Evolutionary conservation across 768 basidiomycete genomes (phyloP).

Genomic region (Chiua virens): DNA sequence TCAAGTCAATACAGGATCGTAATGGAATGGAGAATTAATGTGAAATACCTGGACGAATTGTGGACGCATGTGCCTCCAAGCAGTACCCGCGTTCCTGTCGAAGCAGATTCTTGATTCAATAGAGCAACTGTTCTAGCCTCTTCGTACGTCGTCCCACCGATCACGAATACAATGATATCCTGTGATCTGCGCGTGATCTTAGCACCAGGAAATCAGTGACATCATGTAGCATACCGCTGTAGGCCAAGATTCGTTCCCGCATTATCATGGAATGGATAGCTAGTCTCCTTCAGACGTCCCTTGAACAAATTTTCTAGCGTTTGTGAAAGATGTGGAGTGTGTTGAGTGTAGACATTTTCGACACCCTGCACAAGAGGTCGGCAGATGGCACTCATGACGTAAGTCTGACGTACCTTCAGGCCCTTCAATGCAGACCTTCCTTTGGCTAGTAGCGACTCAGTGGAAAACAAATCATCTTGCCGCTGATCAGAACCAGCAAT

Average conservation of each 20-base stretch:
- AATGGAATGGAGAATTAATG: background rate
- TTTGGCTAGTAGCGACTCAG: conserved; percentile 90
- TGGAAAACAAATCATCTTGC: conserved; percentile 96
- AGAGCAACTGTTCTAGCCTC: conserved; percentile 85
- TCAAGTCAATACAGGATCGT: conserved; percentile 7
- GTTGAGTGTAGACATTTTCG: conserved; percentile 98
- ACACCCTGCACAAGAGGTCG: conserved; percentile 64
- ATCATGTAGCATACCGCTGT: conserved; percentile 52
- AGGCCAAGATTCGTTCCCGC: conserved; percentile 65
- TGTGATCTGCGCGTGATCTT: conserved; percentile 62
- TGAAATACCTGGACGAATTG: conserved; percentile 82
- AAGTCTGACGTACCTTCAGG: conserved; percentile 63
- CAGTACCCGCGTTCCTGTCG: conserved; percentile 70
- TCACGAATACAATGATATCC: conserved; percentile 94
- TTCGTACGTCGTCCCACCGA: conserved; percentile 95
- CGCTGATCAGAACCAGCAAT: conserved; percentile 94
- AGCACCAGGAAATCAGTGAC: background rate
- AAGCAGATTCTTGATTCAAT: conserved; percentile 77
- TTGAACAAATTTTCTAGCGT: conserved; percentile 88
- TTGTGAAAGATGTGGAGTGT: conserved; percentile 88
- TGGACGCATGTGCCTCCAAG: conserved; percentile 95
- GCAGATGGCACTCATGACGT: background rate
- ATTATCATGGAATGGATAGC: conserved; percentile 86
- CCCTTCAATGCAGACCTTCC: conserved; percentile 95
- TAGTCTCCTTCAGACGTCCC: conserved; percentile 82